A percentile compares a stretch with the other conserved stretches of the same genome.
Conservation (phyloP, 176 grass and related monocot species). For the Phoenix roebelenii region DNA sequence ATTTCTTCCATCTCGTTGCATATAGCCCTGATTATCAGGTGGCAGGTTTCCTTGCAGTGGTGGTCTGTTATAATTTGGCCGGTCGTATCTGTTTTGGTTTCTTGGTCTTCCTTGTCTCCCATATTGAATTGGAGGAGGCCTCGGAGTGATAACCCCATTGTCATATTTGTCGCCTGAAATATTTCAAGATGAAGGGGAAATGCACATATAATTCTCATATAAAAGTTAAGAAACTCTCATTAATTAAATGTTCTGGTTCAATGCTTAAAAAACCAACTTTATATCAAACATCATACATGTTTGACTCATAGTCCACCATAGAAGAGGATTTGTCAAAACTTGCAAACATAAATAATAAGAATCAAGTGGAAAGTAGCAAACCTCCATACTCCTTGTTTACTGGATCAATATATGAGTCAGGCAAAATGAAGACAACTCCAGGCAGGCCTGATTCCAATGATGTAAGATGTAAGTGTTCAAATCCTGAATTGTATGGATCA, state of each 20-base stretch:
- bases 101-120: conserved; percentile 43
- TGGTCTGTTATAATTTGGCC: conserved; percentile 33
- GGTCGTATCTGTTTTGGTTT: conserved; percentile 19
- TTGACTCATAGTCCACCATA: too few species aligned
- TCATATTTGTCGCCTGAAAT: conserved; percentile 88
- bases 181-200: background rate
- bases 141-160: conserved; percentile 72
- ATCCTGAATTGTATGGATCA: too few species aligned
- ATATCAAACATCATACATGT: too few species aligned
- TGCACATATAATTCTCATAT: too few species aligned
- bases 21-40: background rate
- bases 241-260: too few species aligned
- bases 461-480: conserved; percentile 11
- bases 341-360: background rate
- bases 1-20: conserved; percentile 24
- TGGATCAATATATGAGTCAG: conserved; percentile 89
- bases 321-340: background rate
- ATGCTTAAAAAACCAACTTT: too few species aligned
- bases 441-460: conserved; percentile 58
- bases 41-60: conserved; percentile 27
- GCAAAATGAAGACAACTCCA: conserved; percentile 86
- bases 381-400: conserved; percentile 93
- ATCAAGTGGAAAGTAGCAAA: conserved; percentile 24
- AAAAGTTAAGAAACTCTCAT: too few species aligned
- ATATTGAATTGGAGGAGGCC: conserved; percentile 64